These are phyloP conservation scores for Rhizopogon vulgaris DNA, from an alignment of 768 basidiomycete species.

Conservation along the genomic window DNA sequence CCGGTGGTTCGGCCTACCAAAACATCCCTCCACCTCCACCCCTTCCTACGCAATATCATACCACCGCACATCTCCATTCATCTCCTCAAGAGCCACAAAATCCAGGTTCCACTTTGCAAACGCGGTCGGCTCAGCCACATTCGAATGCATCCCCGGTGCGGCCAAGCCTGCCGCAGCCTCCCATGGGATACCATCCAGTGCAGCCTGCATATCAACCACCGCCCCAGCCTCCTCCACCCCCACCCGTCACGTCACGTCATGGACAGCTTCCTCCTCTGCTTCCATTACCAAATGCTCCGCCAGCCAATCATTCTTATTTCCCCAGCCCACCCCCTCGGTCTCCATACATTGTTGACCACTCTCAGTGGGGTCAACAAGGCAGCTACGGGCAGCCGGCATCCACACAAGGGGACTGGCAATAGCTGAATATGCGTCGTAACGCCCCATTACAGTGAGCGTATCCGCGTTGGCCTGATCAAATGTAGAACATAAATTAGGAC, in stretches of 20 bases:
- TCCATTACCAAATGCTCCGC: slow-evolving; percentile 12
- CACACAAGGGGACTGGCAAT: slow-evolving; percentile 22
- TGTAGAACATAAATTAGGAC: slow-evolving; percentile 8
- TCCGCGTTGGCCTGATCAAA: slow-evolving; percentile 6
- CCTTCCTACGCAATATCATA: slow-evolving; percentile 29
- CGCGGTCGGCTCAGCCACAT: slow-evolving; percentile 20
- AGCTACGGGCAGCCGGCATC: slow-evolving; percentile 27
- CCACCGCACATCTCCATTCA: slow-evolving; percentile 16
- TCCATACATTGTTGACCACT: slow-evolving; percentile 16
- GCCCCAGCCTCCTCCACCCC: slow-evolving; percentile 27
- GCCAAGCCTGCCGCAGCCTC: slow-evolving; percentile 48
- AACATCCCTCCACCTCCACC: slow-evolving; percentile 9
- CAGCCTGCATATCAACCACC: slow-evolving; percentile 33
- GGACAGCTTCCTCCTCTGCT: slow-evolving; percentile 18
- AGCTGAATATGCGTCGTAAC: slow-evolving; percentile 8
- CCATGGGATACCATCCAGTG: slow-evolving; percentile 35
- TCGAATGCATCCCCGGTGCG: slow-evolving; percentile 31
- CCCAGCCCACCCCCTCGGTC: slow-evolving; percentile 38
- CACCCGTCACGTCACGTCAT: slow-evolving; percentile 23
- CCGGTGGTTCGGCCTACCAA: slow-evolving; percentile 13
- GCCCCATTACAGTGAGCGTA: slow-evolving; percentile 6
- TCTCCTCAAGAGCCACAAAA: slow-evolving; percentile 17
- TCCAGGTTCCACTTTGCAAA: slow-evolving; percentile 19
- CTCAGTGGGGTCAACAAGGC: slow-evolving; percentile 11
- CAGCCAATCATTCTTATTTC: slow-evolving; percentile 26